Evolutionary conservation across 345 rosid genomes (phyloP).

Genomic region (Geranium brycei): DNA sequence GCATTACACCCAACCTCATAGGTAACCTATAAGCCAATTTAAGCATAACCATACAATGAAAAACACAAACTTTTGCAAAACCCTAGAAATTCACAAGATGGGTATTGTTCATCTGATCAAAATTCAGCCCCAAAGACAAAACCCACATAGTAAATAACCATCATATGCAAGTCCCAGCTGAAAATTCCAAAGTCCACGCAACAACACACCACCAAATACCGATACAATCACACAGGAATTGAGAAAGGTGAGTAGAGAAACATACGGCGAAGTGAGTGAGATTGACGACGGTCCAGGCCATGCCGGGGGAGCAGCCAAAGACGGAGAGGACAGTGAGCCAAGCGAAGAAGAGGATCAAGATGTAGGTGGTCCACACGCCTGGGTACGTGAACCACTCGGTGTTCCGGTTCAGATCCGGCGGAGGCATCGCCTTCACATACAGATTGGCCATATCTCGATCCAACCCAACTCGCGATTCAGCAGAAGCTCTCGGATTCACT

Average conservation of each 20-base stretch:
- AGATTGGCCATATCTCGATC: constrained; percentile 26
- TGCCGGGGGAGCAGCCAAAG: constrained; percentile 40
- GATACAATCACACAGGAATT: not conserved
- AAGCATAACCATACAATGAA: not conserved
- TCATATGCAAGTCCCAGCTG: not conserved
- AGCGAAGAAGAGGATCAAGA: constrained; percentile 33
- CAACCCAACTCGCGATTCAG: constrained; percentile 15
- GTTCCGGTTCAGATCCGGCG: constrained; percentile 42
- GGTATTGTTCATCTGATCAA: not conserved
- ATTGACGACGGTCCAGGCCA: constrained; percentile 46
- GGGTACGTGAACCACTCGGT: constrained; percentile 50
- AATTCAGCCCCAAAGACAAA: not conserved
- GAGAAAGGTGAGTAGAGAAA: not conserved
- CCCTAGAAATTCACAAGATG: not conserved
- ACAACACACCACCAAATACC: not conserved
- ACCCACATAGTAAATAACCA: not conserved
- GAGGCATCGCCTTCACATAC: constrained; percentile 38
- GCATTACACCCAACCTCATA: not conserved
- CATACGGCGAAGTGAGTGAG: constrained; percentile 33
- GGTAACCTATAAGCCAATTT: not conserved
- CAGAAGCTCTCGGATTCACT: not conserved
- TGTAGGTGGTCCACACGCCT: constrained; percentile 41
- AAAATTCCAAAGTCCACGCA: not conserved
- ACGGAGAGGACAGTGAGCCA: constrained; percentile 41
- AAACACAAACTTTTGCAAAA: not conserved